phyloP scores from a whole-genome alignment of 106 monocot species.

The Dioscorea alata region DNA sequence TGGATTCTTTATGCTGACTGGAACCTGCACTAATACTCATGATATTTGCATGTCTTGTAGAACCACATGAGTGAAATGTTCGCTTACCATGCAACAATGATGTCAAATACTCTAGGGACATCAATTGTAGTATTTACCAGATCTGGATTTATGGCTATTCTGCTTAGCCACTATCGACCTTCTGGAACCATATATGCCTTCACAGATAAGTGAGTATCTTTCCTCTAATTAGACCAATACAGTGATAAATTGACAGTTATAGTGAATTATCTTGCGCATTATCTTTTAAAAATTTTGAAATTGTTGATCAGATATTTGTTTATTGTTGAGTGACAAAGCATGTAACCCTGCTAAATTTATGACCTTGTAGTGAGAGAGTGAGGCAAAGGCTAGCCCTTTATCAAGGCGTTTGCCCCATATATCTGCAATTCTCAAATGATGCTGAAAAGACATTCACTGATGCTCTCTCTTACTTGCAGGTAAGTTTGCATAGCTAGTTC shows the following conservation, averaged over 20 bases:
- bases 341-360: not conserved
- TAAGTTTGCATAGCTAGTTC: slow-evolving; percentile 6
- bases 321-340: too few species aligned
- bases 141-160: slow-evolving; percentile 92
- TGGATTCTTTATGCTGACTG: too few species aligned
- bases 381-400: slow-evolving; percentile 90
- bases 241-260: too few species aligned
- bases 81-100: slow-evolving; percentile 97
- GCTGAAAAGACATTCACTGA: slow-evolving; percentile 69
- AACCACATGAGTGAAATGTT: slow-evolving; percentile 99
- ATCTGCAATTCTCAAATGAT: slow-evolving; percentile 76
- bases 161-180: slow-evolving; percentile 92
- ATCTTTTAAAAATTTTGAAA: too few species aligned
- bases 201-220: slow-evolving; percentile 70
- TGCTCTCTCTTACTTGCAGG: slow-evolving; percentile 81
- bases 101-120: slow-evolving; percentile 92
- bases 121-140: slow-evolving; percentile 96
- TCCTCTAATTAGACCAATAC: too few species aligned
- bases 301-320: too few species aligned
- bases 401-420: slow-evolving; percentile 87
- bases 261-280: too few species aligned
- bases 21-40: too few species aligned
- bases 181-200: slow-evolving; percentile 98
- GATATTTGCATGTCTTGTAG: slow-evolving; percentile 29
- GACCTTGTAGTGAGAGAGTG: slow-evolving; percentile 75